Evolutionary conservation across 164 flowering plant genomes (phyloP).

Genomic region (Brasenia schreberi): DNA sequence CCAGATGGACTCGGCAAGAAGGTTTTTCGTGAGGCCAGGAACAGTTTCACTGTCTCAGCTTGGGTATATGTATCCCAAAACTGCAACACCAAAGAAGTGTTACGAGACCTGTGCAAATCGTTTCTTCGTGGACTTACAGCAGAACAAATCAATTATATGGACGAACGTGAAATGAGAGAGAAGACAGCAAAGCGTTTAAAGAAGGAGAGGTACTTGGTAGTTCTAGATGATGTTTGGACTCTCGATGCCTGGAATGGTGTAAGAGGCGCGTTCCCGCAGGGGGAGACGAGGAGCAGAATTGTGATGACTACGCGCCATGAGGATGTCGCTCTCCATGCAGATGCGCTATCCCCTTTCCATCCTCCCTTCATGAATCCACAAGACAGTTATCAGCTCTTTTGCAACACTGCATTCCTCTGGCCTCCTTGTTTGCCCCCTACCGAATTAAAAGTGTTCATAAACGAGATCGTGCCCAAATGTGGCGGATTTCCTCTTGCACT

Average conservation of each 20-base stretch:
- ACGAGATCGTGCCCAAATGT: slow-evolving; percentile 40
- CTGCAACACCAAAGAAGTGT: slow-evolving; percentile 11
- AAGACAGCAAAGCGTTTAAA: slow-evolving; percentile 28
- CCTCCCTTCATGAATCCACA: background rate
- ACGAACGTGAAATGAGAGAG: slow-evolving; percentile 24
- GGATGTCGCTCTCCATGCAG: slow-evolving; percentile 13
- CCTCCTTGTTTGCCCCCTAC: background rate
- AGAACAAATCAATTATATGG: slow-evolving; percentile 34
- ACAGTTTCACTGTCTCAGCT: slow-evolving; percentile 22
- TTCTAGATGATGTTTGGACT: slow-evolving; percentile 50
- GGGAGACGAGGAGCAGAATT: slow-evolving; percentile 22
- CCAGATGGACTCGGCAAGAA: slow-evolving; percentile 50
- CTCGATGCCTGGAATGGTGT: slow-evolving; percentile 28
- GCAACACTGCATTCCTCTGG: background rate
- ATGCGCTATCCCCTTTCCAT: background rate
- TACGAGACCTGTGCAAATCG: background rate
- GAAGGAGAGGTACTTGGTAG: slow-evolving; percentile 37
- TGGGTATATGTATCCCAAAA: slow-evolving; percentile 46
- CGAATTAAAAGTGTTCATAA: slow-evolving; percentile 22
- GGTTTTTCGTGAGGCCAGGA: slow-evolving; percentile 24
- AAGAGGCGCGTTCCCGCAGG: slow-evolving; percentile 25
- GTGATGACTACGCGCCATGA: slow-evolving; percentile 34
- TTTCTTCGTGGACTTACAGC: background rate
- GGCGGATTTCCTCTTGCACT: slow-evolving; percentile 45
- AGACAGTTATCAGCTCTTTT: background rate